Conservation (phyloP, 2,329 filamentous ascomycete species). For the Aureobasidium musti region DNA sequence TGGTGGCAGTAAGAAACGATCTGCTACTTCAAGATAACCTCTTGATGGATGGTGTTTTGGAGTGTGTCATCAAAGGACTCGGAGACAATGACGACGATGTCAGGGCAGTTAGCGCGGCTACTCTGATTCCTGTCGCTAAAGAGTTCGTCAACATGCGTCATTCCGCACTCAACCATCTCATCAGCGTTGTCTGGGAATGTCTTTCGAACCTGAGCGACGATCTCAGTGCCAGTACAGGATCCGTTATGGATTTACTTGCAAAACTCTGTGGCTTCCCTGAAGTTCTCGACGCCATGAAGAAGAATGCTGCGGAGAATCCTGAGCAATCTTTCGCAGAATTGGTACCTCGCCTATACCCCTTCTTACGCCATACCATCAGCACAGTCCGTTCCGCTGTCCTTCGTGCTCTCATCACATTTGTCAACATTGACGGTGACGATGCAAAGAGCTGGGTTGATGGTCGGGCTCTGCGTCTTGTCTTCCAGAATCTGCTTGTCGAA, state of each 20-base stretch:
- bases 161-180: conserved; percentile 73
- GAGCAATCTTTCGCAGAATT: conserved; percentile 89
- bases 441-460: conserved; percentile 92
- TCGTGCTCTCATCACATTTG: conserved; percentile 88
- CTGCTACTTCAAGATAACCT: conserved; percentile 78
- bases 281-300: conserved; percentile 91
- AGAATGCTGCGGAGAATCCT: conserved; percentile 77
- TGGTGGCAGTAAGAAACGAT: conserved; percentile 93
- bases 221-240: conserved; percentile 93
- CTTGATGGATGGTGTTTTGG: conserved; percentile 90
- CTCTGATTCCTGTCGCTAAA: conserved; percentile 90
- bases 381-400: conserved; percentile 92
- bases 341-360: conserved; percentile 91
- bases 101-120: conserved; percentile 94
- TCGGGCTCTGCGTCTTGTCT: conserved; percentile 82
- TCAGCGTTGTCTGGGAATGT: conserved; percentile 96
- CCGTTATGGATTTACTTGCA: conserved; percentile 96
- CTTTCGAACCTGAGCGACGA: conserved; percentile 96
- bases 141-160: conserved; percentile 89
- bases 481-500: conserved; percentile 94
- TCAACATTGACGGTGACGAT: conserved; percentile 75
- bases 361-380: conserved; percentile 94
- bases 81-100: conserved; percentile 93
- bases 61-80: conserved; percentile 91
- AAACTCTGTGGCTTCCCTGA: conserved; percentile 94